These are phyloP conservation scores for Paecilomyces variotii DNA, from an alignment of 2,329 filamentous ascomycete species.

Conservation along the genomic window DNA sequence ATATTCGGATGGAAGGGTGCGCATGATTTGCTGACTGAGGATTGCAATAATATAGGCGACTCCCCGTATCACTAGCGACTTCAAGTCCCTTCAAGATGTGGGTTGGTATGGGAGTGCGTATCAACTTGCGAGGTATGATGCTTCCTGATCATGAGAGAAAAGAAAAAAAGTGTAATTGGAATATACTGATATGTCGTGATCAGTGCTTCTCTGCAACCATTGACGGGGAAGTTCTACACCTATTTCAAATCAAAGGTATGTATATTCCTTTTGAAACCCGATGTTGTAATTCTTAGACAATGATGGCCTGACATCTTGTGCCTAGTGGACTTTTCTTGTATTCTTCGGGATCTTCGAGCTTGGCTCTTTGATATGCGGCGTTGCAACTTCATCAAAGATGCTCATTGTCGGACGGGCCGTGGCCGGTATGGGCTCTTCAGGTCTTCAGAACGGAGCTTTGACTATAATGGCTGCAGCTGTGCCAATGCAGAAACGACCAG, in stretches of 20 bases:
- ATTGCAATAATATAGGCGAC: slow-evolving; percentile 26
- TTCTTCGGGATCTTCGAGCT: slow-evolving; percentile 18
- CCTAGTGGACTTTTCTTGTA: slow-evolving; percentile 14
- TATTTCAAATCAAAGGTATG: slow-evolving; percentile 30
- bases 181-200: slow-evolving; percentile 7
- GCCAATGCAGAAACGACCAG: slow-evolving; percentile 9
- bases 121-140: slow-evolving; percentile 31
- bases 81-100: slow-evolving; percentile 25
- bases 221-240: slow-evolving; percentile 46
- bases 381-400: slow-evolving; percentile 14
- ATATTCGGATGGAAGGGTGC: neutral
- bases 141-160: neutral
- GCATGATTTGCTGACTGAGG: neutral
- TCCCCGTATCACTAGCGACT: slow-evolving; percentile 41
- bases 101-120: slow-evolving; percentile 32
- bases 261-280: neutral
- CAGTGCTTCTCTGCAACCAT: slow-evolving; percentile 44
- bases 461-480: slow-evolving; percentile 9
- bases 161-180: neutral
- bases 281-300: neutral
- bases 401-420: slow-evolving; percentile 16
- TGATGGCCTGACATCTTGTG: neutral
- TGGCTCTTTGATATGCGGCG: slow-evolving; percentile 17
- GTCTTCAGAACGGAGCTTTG: slow-evolving; percentile 12
- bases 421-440: slow-evolving; percentile 12